Base-by-base conservation (phyloP, 1,284 basidiomycete species). In the Paramarasmius palmivorus region DNA sequence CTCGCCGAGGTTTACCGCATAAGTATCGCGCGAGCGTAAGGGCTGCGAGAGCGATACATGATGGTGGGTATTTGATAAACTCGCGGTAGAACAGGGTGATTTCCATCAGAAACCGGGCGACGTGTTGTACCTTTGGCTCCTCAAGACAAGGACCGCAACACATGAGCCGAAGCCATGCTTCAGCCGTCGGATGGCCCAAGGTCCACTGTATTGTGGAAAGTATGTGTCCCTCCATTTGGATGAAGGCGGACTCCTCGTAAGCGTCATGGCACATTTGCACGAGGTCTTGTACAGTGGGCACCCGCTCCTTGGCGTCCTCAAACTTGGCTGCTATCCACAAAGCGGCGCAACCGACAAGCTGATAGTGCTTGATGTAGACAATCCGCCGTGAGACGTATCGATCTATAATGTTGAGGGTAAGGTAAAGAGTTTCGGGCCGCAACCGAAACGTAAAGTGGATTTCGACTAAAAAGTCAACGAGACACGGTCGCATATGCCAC, bases 291-390 rank as follows among this genome's bases (percentile, higher is more conserved):
- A 98, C 92, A 1, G 93, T 92, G 9, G 97, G 97, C 2, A 99
- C 95, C 57, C 94, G 92, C 69, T 99, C 96, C 75, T 99, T 99
- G 39, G 95, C 90, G 68, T 99, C 97, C 74, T 99, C 97, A 65
- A 97, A 99, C 75, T 99, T 99, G 64, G 97, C 92, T 4, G 97
- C 97, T 63, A 99, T 98, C 94, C 96, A 96, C 4, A 99, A 82
- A 19, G 97, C 95, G 12, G 96, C 93, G 66, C 97, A 99, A 32
- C 97, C 97, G 50, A 99, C 96, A 49, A 99, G 90, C 69, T 99
- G 97, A 71, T 98, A 99, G 74, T 99, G 97, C 73, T 97, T 97
- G 78, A 95, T 95, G 77, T 95, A 98, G 52, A 99, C 97, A 61
- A 99, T 91, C 42, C 97, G 92, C 63, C 95, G 94, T 50, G 97